Evolutionary conservation across 176 grass and related monocot species (phyloP), one percentile per base, ranked within the genome.

Genomic region (Triticum turgidum): DNA sequence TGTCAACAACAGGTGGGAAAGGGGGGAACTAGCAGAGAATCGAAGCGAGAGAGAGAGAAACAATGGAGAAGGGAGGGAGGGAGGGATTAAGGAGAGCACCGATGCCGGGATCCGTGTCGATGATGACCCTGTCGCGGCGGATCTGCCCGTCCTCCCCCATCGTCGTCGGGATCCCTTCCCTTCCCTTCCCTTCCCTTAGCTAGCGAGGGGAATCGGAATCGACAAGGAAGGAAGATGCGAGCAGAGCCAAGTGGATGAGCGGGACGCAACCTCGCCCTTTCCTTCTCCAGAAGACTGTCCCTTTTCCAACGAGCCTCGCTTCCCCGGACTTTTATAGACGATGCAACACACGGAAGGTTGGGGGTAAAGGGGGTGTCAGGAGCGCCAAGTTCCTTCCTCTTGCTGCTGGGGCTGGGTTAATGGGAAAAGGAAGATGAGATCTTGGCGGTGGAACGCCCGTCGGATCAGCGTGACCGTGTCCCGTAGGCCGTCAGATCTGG

Each of bases 81-180:
- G 49, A 52, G 51, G 51, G 15, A 5, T 54, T 1, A 2, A 78
- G 33, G 38, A 18, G 0, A 33, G 64, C 62, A 97, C 95, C 95
- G 83, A 97, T 95, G 79, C 95, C 95, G 37, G 95, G 95, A 91
- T 97, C 95, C 61, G 95, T 97, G 80, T 97, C 95, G 91, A 97
- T 90, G 91, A 97, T 91, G 79, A 97, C 22, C 91, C 88, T 97
- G 75, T 91, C 76, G 69, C 79, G 83, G 82, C 54, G 54, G 81
- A 88, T 91, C 76, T 82, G 82, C 47, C 73, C 72, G 52, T 90
- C 83, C 79, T 77, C 81, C 59, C 45, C 82, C 88, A 89, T 89
- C 45, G 5, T 45, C 4, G 22, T 5, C 22, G 30, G 6, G 61
- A 22, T 42, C 15, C 56, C 69, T 42, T 7, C 2, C 11, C 11